Base-by-base conservation (phyloP, 2,329 filamentous ascomycete species). In the Neodidymelliopsis sp. region DNA sequence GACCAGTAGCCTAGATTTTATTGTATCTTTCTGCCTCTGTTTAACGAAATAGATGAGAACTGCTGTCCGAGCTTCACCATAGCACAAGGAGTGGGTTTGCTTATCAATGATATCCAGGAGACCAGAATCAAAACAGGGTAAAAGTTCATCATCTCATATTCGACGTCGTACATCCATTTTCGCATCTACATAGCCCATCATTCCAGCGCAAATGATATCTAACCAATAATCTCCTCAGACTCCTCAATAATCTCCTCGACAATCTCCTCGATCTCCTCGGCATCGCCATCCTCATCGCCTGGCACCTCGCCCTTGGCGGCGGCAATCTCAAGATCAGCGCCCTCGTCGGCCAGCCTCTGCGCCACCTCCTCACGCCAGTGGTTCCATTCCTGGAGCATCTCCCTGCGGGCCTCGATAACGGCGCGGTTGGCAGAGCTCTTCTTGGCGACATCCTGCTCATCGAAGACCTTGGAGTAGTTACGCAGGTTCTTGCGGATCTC, bases 401-500 rank as follows among this genome's bases (percentile, higher is more conserved):
- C 81, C 70, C 93, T 86, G 62, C 94, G 85, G 62, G 85, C 86
- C 76, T 97, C 93, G 55, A 99, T 89, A 39, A 99, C 91, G 25
- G 92, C 93, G 67, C 92, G 85, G 78, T 97, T 94, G 65, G 93
- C 94, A 46, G 91, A 93, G 55, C 92, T 93, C 70, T 92, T 92
- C 70, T 93, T 91, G 71, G 95, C 91, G 57, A 88, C 85, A 75
- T 99, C 95, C 73, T 96, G 89, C 77, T 96, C 91, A 64, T 99
- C 94, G 74, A 99, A 99, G 59, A 89, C 81, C 71, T 90, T 90
- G 74, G 87, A 91, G 84, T 97, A 99, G 76, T 97, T 94, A 63
- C 93, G 90, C 45, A 99, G 86, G 77, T 97, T 99, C 85, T 96
- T 97, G 79, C 95, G 93, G 68, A 97, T 90, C 68, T 89, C 84